Base-by-base conservation (phyloP, 2,329 filamentous ascomycete species). In the Pyricularia grisea region DNA sequence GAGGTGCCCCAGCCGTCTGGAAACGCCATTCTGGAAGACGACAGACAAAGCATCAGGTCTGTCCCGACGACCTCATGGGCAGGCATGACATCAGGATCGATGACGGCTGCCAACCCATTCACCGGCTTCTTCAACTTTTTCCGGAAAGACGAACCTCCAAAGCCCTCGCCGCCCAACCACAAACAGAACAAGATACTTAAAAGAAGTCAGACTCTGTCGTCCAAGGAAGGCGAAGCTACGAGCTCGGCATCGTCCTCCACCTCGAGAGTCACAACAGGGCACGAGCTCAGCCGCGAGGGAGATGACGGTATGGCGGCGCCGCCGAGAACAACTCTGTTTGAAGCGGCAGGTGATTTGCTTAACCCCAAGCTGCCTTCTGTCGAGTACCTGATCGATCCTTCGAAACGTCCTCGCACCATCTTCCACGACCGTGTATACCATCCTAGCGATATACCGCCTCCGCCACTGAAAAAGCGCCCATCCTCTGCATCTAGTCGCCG, bases 341-440 rank as follows among this genome's bases (percentile, higher is more conserved):
- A 99, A 80, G 94, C 94, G 4, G 95, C 95, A 0, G 92, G 93
- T 12, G 94, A 99, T 77, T 81, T 99, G 3, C 85, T 99, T 60
- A 96, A 94, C 76, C 95, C 95, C 5, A 94, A 93, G 66, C 80
- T 98, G 42, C 94, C 95, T 20, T 86, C 91, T 0, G 83, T 87
- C 3, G 90, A 93, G 64, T 99, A 93, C 78, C 83, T 99, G 55
- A 86, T 94, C 67, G 91, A 98, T 73, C 94, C 95, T 9, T 85
- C 89, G 1, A 90, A 88, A 67, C 90, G 95, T 20, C 89, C 93
- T 0, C 88, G 93, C 65, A 94, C 94, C 1, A 99, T 99, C 70
- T 98, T 98, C 79, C 95, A 99, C 78, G 95, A 99, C 77, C 90
- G 95, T 12, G 87, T 99, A 20, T 99, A 99, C 76, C 93, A 97